Conservation (phyloP, 2,329 filamentous ascomycete species). For the Amauroascus verrucosus region DNA sequence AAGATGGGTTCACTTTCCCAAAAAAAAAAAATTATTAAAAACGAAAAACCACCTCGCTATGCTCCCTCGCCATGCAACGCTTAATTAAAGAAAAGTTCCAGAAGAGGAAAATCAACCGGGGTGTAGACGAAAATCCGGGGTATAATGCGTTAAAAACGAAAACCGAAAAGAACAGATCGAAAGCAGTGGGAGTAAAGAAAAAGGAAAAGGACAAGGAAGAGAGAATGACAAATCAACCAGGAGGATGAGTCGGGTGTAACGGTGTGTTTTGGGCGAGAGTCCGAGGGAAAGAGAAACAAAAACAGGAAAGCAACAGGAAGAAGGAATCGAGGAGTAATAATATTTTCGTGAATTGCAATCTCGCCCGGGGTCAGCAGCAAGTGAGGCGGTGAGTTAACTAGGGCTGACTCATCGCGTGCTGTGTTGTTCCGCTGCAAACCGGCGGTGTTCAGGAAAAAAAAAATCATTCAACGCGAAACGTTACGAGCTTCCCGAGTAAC, state of each 20-base stretch:
- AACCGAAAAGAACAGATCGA: neutral
- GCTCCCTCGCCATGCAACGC: constrained; percentile 6
- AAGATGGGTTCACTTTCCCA: too few species aligned
- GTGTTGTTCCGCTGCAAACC: neutral
- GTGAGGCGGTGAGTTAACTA: neutral
- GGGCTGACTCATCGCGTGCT: neutral
- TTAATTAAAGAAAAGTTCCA: neutral
- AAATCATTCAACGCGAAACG: neutral
- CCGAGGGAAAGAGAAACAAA: neutral
- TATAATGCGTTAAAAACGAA: constrained; percentile 2
- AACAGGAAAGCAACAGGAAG: neutral
- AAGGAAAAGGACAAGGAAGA: neutral
- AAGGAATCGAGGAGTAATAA: neutral
- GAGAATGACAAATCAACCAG: neutral
- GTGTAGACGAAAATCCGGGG: neutral
- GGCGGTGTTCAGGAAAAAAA: neutral
- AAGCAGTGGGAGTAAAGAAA: neutral
- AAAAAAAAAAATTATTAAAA: too few species aligned
- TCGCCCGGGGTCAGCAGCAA: neutral
- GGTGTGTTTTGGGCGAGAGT: neutral
- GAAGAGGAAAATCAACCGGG: neutral
- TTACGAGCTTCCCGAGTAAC: constrained; percentile 2
- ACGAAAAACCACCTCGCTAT: neutral
- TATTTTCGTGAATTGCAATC: neutral
- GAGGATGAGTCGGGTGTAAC: neutral